These are phyloP conservation scores for Lithohypha guttulata DNA, from an alignment of 2,329 filamentous ascomycete genomes.

Conservation along the genomic window DNA sequence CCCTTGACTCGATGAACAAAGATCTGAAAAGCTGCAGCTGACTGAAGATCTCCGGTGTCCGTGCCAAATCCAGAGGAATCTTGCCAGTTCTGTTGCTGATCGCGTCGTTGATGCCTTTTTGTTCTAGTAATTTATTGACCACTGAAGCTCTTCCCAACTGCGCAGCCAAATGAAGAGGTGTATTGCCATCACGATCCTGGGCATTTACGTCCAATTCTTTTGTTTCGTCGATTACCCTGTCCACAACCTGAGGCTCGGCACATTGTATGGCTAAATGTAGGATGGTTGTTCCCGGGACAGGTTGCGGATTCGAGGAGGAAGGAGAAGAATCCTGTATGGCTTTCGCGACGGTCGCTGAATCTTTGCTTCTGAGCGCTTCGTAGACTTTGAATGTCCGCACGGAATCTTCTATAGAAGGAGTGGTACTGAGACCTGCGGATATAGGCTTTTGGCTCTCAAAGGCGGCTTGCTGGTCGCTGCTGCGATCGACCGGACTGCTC, in stretches of 20 bases:
- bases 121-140: constrained; percentile 73
- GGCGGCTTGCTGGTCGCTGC: constrained; percentile 25
- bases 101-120: constrained; percentile 77
- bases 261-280: constrained; percentile 92
- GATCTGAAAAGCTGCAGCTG: constrained; percentile 83
- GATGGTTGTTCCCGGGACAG: constrained; percentile 62
- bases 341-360: constrained; percentile 80
- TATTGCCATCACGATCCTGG: constrained; percentile 88
- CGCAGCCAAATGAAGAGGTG: constrained; percentile 78
- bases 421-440: constrained; percentile 26
- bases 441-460: constrained; percentile 26
- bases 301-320: constrained; percentile 36
- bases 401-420: constrained; percentile 70
- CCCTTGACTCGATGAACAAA: constrained; percentile 76
- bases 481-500: constrained; percentile 24
- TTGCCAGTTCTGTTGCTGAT: constrained; percentile 75
- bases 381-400: constrained; percentile 91
- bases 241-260: constrained; percentile 81
- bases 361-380: constrained; percentile 79
- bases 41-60: constrained; percentile 91
- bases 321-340: constrained; percentile 54
- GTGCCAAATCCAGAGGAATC: constrained; percentile 74
- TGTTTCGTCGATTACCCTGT: constrained; percentile 76
- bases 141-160: constrained; percentile 68
- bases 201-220: constrained; percentile 74